Base-by-base conservation (phyloP, 495 filamentous ascomycete genomes). In the Mytilinidion resinicola region DNA sequence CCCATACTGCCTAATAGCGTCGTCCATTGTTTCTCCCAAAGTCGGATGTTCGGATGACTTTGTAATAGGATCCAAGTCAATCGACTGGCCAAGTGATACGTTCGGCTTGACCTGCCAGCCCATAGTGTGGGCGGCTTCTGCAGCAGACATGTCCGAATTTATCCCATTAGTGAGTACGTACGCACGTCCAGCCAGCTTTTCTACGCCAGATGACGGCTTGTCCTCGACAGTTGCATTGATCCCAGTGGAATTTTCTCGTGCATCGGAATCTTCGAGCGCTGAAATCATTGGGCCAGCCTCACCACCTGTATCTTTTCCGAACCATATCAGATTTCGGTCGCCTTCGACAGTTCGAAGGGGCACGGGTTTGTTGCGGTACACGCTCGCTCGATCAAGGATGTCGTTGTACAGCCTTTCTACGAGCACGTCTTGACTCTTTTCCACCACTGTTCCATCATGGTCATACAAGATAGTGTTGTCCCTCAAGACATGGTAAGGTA, bases 381-480 rank as follows among this genome's bases (percentile, higher is more conserved):
- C 81, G 61, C 90, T 92, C 21, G 91, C 89, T 44, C 92, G 82
- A 61, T 97, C 93, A 9, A 96, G 80, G 19, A 95, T 85, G 69
- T 97, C 90, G 60, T 96, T 96, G 76, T 91, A 96, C 0, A 99
- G 80, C 47, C 85, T 88, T 67, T 96, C 89, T 20, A 90, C 89
- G 68, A 89, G 82, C 43, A 79, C 79, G 72, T 99, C 93, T 56
- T 85, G 84, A n/a, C 79, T 74, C 56, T 87, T 81, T 61, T 96
- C 81, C 15, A 96, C 90, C 0, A 87, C 76, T 37, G 81, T 81
- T 34, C 93, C 93, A 67, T 93, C 89, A 50, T 82, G 78, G 72
- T 99, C 93, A 72, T 96, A 95, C 12, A 99, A 82, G 1, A 87
- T 90, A 3, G 90, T 91, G 53, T 90, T 87, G 53, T 96, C 87